Evolutionary conservation across 2,329 filamentous ascomycete genomes (phyloP), one percentile per base, ranked within the genome.

Genomic region (Neobulgaria alba): DNA sequence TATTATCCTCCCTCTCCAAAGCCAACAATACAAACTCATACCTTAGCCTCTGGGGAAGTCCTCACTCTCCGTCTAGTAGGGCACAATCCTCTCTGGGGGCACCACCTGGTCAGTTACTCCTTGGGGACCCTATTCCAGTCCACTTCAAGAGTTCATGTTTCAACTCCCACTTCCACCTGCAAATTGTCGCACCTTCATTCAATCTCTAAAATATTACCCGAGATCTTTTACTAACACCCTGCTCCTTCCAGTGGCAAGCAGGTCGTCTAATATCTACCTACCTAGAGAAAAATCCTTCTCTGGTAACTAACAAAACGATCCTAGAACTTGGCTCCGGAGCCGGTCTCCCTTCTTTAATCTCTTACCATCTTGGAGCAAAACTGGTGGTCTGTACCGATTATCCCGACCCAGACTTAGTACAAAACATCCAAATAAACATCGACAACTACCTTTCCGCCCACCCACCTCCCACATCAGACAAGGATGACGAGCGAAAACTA

Each of bases 181-280:
- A n/a, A n/a, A n/a, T n/a, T n/a, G n/a, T n/a, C n/a, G n/a, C n/a
- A n/a, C n/a, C n/a, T n/a, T n/a, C n/a, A n/a, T n/a, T n/a, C n/a
- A n/a, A n/a, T n/a, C n/a, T n/a, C n/a, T n/a, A n/a, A n/a, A n/a
- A n/a, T n/a, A n/a, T n/a, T n/a, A n/a, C n/a, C n/a, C n/a, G n/a
- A n/a, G n/a, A n/a, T n/a, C n/a, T n/a, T n/a, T n/a, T n/a, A n/a
- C n/a, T n/a, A n/a, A n/a, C n/a, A n/a, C n/a, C n/a, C n/a, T n/a
- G n/a, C n/a, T n/a, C n/a, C n/a, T n/a, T n/a, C n/a, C n/a, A n/a
- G 20, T 96, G 90, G 90, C 93, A 95, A 62, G 89, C 86, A 46
- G 82, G 82, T 45, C 82, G 85, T 47, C 77, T 85, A 29, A 73
- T 90, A 36, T 77, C 88, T 12, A 70, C 78, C 51, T 88, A 88